Base-by-base conservation (phyloP, 1,284 basidiomycete genomes). In the Neolentinus lepideus region DNA sequence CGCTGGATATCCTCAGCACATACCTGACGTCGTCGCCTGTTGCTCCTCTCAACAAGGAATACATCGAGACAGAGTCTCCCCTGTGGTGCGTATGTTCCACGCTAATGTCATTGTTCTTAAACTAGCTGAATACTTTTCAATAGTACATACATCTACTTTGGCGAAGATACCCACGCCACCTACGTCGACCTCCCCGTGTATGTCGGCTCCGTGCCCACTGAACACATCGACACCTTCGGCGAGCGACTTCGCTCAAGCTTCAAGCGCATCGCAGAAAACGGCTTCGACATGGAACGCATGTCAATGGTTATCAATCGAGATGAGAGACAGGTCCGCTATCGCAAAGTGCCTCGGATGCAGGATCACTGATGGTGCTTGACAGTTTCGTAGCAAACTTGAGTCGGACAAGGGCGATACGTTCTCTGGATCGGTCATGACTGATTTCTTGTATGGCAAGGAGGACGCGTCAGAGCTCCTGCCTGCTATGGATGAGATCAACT, bases 241-340 rank as follows among this genome's bases (percentile, higher is more conserved):
- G 73, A 73, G 43, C 85, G 83, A 65, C 75, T 99, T 50, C 83
- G 81, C 62, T 74, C 74, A 1, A 89, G 91, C 62, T 75, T 99
- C 31, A 70, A 76, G 61, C 81, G 82, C 48, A 90, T 98, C 53
- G 83, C 81, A 21, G 66, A 79, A 21, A 83, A 90, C 56, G 93
- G 90, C 3, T 77, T 99, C 56, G 93, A 99, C 71, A 95, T 98
- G 90, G 79, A 87, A 29, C 78, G 97, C 25, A 98, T 99, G 88
- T 70, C 71, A 19, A 89, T 92, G 81, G 78, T 98, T 21, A 85
- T 99, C 55, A 83, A 88, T 61, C 77, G 94, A 35, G 93, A 98
- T 65, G 89, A 92, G 69, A 83, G 92, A 58, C 92, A 94, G 76
- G 88, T 89, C 62, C 51, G 69, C 21, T n/a, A n/a, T n/a, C 3